Base-by-base conservation (phyloP, 1,284 basidiomycete species). In the Lignosus rhinocerotis region DNA sequence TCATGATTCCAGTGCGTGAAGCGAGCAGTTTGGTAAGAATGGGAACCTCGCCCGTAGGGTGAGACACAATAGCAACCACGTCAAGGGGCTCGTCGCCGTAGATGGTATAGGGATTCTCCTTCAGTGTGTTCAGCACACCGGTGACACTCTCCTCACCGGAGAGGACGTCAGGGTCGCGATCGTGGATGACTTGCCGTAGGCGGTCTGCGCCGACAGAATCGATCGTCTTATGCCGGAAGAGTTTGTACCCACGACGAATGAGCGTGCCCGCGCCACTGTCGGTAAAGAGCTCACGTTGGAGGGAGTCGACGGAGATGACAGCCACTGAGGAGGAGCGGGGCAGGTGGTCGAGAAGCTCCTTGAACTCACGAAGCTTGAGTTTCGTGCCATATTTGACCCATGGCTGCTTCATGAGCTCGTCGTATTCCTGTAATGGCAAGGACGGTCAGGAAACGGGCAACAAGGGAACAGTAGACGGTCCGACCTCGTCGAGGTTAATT, bases 341-440 rank as follows among this genome's bases (percentile, higher is more conserved):
- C 59, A 99, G 93, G 77, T 97, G 92, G 75, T 99, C 97, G 55
- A 99, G 87, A 47, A 99, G 87, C 73, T 99, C 96, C 79, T 99
- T 99, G 84, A 99, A 98, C 77, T 99, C 96, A 66, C 96, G 91
- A 53, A 99, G 84, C 80, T 99, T 99, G 77, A 99, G 92, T 78
- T 99, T 99, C 67, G 97, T 99, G 65, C 96, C 96, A 73, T 89
- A 98, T 76, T 98, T 98, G 78, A 99, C 96, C 96, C 97, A 99
- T n/a, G 95, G 86, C 78, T 98, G 90, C 73, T 96, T 97, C 95
- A 99, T 94, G 60, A 99, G 85, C 42, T 85, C 84, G 66, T 97
- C 93, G 76, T 98, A 99, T 79, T 99, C 96, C 90, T 93, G 67
- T 12, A 38, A 49, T 25, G 61, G 47, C 3, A 17, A 6, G 46